Percentiles rank a stretch among this genome's conserved stretches.
phyloP scores from a whole-genome alignment of 129 eudicot species.

The Cynara cardunculus region DNA sequence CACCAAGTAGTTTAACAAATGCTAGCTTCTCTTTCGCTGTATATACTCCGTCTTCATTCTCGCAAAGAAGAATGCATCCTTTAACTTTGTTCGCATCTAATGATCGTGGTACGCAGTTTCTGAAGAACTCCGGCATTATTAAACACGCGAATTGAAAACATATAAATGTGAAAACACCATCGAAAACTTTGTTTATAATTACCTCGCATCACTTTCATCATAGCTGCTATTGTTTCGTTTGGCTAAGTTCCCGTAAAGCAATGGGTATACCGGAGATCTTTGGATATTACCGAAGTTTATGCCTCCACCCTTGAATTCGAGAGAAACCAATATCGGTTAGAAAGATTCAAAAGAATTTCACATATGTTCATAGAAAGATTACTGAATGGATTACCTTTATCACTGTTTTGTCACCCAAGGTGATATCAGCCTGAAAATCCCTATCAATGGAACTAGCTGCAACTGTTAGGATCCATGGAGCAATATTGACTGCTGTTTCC shows the following conservation, averaged over 20 bases:
- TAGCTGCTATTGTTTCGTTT: conserved; percentile 20
- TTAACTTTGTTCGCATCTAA: conserved; percentile 49
- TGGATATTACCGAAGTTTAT: conserved; percentile 51
- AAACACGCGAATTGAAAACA: background rate
- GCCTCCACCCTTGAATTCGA: conserved; percentile 66
- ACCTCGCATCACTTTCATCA: conserved; percentile 49
- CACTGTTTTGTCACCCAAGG: conserved; percentile 52
- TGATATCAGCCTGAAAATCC: conserved; percentile 57
- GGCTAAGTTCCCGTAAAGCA: conserved; percentile 48
- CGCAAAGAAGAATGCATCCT: conserved; percentile 68
- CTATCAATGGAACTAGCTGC: conserved; percentile 89
- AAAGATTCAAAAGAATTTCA: background rate
- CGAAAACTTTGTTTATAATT: background rate
- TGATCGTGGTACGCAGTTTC: conserved; percentile 58
- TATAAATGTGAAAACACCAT: background rate
- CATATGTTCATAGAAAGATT: background rate
- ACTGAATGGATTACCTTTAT: conserved; percentile 46
- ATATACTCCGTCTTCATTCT: conserved; percentile 21
- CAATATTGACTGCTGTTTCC: conserved; percentile 49
- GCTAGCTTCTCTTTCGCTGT: conserved; percentile 21
- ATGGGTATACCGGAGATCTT: conserved; percentile 45
- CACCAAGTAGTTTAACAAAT: conserved; percentile 38
- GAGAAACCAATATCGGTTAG: background rate
- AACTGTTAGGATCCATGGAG: conserved; percentile 87
- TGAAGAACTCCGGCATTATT: conserved; percentile 19